phyloP scores from a whole-genome alignment of 495 filamentous ascomycete genomes.

The Aspergillus sclerotioniger region DNA sequence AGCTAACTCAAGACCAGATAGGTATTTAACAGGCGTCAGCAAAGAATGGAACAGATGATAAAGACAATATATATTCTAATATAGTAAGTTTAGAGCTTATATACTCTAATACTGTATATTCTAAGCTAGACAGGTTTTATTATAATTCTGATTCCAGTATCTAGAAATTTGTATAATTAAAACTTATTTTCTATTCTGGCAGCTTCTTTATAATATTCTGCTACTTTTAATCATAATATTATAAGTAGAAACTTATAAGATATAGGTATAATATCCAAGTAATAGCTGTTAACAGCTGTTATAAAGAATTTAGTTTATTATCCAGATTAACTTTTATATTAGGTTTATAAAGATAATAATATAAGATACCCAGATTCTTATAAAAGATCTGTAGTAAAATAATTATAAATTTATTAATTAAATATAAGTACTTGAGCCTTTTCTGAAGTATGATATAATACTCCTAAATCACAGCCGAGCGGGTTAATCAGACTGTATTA shows the following conservation, averaged over 20 bases:
- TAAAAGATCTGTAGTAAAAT: conserved; percentile 34
- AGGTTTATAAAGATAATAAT: conserved; percentile 37
- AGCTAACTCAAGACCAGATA: too few relatives aligned
- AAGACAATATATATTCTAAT: conserved; percentile 21
- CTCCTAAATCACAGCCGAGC: conserved; percentile 19
- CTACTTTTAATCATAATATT: conserved; percentile 28
- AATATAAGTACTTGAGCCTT: conserved; percentile 27
- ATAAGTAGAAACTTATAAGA: conserved; percentile 24
- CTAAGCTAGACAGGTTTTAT: conserved; percentile 6
- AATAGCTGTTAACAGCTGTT: conserved; percentile 17
- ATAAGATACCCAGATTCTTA: conserved; percentile 34
- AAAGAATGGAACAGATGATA: conserved; percentile 13
- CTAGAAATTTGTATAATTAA: conserved; percentile 21
- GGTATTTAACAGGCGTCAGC: too few relatives aligned
- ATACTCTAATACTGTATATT: neutral
- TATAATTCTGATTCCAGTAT: conserved; percentile 16
- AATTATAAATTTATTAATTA: conserved; percentile 28
- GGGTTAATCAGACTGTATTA: conserved; percentile 17
- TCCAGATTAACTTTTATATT: conserved; percentile 28
- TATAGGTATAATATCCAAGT: conserved; percentile 24
- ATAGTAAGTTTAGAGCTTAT: neutral
- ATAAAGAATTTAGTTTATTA: neutral
- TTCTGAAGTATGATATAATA: conserved; percentile 30
- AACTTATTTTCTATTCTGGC: conserved; percentile 23
- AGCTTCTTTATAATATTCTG: conserved; percentile 22